Percentiles rank a stretch among this genome's conserved stretches.
phyloP scores from a whole-genome alignment of 257 asterid genomes.

The Solanum neorickii region DNA sequence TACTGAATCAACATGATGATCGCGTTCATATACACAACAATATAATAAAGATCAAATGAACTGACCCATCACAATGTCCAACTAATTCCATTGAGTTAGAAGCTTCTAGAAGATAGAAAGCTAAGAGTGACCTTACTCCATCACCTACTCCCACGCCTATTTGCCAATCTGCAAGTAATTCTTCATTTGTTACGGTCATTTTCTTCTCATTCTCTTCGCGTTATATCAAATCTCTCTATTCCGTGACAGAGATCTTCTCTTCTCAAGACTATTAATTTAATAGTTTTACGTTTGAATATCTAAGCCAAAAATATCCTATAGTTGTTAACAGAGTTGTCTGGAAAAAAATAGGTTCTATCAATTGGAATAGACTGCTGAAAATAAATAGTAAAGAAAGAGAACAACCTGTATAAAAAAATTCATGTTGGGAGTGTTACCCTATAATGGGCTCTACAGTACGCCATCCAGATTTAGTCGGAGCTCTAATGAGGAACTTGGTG shows the following conservation, averaged over 20 bases:
- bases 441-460: neutral
- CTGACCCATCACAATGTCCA: neutral
- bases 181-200: neutral
- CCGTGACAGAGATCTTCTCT: too few species aligned
- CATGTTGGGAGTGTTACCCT: neutral
- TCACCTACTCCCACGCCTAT: slow-evolving; percentile 81
- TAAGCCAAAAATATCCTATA: too few species aligned
- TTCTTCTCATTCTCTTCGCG: neutral
- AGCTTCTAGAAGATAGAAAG: slow-evolving; percentile 60
- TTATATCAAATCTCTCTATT: neutral
- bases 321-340: too few species aligned
- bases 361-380: too few species aligned
- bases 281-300: too few species aligned
- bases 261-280: too few species aligned
- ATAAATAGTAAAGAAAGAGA: neutral
- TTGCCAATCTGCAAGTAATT: slow-evolving; percentile 59
- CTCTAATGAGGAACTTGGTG: neutral
- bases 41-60: neutral
- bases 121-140: slow-evolving; percentile 68
- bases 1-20: slow-evolving; percentile 43
- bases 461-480: neutral
- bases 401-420: neutral
- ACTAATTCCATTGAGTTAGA: slow-evolving; percentile 54
- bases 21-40: slow-evolving; percentile 2
- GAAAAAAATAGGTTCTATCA: too few species aligned